Evolutionary conservation across 345 rosid species (phyloP), one percentile per base, ranked within the genome.

Genomic region (Excoecaria agallocha): DNA sequence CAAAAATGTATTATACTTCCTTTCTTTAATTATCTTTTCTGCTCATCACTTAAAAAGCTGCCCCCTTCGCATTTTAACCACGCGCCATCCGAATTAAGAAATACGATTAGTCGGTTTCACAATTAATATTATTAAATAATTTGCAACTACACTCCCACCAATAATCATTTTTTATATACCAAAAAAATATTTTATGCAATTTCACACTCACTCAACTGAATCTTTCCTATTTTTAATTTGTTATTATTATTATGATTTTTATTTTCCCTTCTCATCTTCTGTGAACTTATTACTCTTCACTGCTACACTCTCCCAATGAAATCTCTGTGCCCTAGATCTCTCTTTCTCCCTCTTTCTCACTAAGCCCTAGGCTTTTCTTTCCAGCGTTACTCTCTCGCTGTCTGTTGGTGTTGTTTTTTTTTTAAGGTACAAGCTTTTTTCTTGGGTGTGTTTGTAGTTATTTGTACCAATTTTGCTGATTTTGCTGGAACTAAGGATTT

Each of bases 261-360:
- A 24, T 60, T 20, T 8, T 20, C 46, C 37, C 69, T 69, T 77
- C 76, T 73, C 77, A 68, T 68, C 66, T 74, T 54, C 70, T 74
- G 66, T 61, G 61, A 80, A 80, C 75, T 60, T 46, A 17, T 62
- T 35, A 50, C 69, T 50, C 48, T 25, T 38, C 68, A 62, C 68
- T 73, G 67, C 17, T 38, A 1, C 11, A 12, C 43, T 41, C 74
- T 7, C 76, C 76, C 73, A 63, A 80, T 70, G 75, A 49, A 56
- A 55, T 78, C 78, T 80, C 60, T 52, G 62, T 79, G 79, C 82
- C 73, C 76, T 69, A 87, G 88, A 83, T 85, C 91, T 70, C 56
- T 78, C 71, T 16, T 8, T 16, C 50, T 11, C 30, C 69, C 78
- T 76, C 65, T 57, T 45, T 62, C 46, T 35, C 49, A 73, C 58